phyloP scores from a whole-genome alignment of 495 filamentous ascomycete genomes.

The Alectoria sarmentosa region DNA sequence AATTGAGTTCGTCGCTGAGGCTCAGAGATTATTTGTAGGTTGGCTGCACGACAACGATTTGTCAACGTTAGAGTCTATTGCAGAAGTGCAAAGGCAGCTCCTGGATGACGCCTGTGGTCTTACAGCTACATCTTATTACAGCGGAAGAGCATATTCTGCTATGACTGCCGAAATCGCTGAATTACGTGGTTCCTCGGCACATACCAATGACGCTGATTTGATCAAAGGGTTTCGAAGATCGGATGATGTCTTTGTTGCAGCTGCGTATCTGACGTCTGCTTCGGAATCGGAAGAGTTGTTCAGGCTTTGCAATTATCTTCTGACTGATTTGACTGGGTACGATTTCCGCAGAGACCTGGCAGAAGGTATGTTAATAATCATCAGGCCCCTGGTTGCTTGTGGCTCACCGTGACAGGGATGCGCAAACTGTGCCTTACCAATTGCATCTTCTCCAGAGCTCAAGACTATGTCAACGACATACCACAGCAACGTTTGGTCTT shows the following conservation, averaged over 20 bases:
- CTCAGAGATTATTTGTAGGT: constrained; percentile 38
- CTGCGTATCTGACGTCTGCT: constrained; percentile 41
- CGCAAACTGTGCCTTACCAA: constrained; percentile 52
- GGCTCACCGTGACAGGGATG: constrained; percentile 37
- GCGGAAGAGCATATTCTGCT: constrained; percentile 26
- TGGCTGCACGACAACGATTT: constrained; percentile 14
- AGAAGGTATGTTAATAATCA: constrained; percentile 35
- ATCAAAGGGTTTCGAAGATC: constrained; percentile 23
- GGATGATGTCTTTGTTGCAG: constrained; percentile 39
- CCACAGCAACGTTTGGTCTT: constrained; percentile 78
- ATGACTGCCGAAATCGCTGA: constrained; percentile 28
- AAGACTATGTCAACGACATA: constrained; percentile 45
- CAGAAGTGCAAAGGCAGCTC: constrained; percentile 22
- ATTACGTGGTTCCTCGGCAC: constrained; percentile 13
- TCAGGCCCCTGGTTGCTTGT: neutral
- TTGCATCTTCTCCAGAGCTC: constrained; percentile 45
- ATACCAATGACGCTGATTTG: constrained; percentile 15
- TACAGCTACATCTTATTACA: constrained; percentile 29
- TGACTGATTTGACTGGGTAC: constrained; percentile 52
- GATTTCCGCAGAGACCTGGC: constrained; percentile 35
- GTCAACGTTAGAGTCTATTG: constrained; percentile 15
- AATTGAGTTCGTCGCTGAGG: constrained; percentile 51
- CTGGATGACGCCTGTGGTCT: constrained; percentile 15
- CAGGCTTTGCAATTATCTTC: constrained; percentile 49
- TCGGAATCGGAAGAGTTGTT: constrained; percentile 19